Evolutionary conservation across 2,329 filamentous ascomycete species (phyloP).

Genomic region (Sporothrix mexicana): DNA sequence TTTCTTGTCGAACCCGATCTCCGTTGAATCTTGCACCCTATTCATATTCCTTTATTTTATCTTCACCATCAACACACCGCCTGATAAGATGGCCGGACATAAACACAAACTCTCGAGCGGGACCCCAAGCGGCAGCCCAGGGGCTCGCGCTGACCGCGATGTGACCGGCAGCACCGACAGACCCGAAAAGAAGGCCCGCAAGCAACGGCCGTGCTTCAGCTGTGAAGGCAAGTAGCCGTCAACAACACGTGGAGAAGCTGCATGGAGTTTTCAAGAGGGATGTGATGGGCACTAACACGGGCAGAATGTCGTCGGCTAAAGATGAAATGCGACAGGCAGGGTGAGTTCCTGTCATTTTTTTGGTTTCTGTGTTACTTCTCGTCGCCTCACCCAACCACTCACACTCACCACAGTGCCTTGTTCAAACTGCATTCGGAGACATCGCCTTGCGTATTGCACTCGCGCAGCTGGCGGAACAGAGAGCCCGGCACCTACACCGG

Average conservation of each 20-base stretch:
- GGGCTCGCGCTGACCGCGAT: neutral
- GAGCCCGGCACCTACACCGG: neutral
- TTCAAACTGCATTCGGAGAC: conserved; percentile 23
- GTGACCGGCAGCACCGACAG: neutral
- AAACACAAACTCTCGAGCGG: conserved; percentile 5
- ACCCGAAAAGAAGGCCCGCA: conserved; percentile 28
- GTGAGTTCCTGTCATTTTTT: conserved; percentile 2
- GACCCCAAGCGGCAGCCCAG: neutral
- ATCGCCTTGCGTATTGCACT: conserved; percentile 5
- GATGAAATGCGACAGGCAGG: conserved; percentile 27
- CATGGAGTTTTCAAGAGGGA: neutral
- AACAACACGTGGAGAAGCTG: neutral
- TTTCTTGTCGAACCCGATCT: neutral
- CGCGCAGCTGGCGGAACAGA: neutral
- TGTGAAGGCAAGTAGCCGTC: conserved; percentile 5
- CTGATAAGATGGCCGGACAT: neutral
- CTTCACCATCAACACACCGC: neutral
- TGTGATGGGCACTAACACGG: neutral
- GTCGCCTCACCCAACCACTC: neutral
- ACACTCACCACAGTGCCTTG: conserved; percentile 9
- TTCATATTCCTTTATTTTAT: neutral
- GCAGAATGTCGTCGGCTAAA: conserved; percentile 29
- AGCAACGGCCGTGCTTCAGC: conserved; percentile 30
- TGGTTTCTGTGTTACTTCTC: neutral
- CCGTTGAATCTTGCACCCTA: no score